These are phyloP conservation scores for Leptosphaerulina australis DNA, from an alignment of 2,329 filamentous ascomycete species.

Conservation along the genomic window DNA sequence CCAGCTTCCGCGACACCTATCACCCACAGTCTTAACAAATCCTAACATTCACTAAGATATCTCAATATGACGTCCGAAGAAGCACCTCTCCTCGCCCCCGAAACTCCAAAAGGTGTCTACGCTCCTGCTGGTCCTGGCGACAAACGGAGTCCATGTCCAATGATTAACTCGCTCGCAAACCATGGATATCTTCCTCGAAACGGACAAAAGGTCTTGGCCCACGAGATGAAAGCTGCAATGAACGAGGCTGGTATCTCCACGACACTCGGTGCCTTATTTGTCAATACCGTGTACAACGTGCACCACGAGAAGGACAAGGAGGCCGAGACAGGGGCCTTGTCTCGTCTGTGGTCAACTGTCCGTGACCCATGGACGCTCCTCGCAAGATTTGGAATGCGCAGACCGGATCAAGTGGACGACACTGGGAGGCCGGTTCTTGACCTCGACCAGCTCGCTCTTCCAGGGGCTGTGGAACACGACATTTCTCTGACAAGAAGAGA, in stretches of 20 bases:
- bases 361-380: slow-evolving; percentile 14
- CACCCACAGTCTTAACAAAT: not conserved
- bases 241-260: slow-evolving; percentile 4
- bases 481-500: slow-evolving; percentile 16
- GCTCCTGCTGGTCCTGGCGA: slow-evolving; percentile 8
- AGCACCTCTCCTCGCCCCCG: slow-evolving; percentile 1
- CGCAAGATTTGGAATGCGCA: slow-evolving; percentile 9
- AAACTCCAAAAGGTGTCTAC: slow-evolving; percentile 6
- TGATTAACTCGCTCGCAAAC: slow-evolving; percentile 49
- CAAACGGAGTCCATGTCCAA: slow-evolving; percentile 40
- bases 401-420: slow-evolving; percentile 3
- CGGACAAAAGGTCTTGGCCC: slow-evolving; percentile 21
- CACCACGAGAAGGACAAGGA: slow-evolving; percentile 1
- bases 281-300: slow-evolving; percentile 15
- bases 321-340: not conserved
- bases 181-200: slow-evolving; percentile 47
- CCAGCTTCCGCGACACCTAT: no score
- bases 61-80: slow-evolving; percentile 1
- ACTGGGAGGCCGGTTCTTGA: slow-evolving; percentile 5
- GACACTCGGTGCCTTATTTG: slow-evolving; percentile 2
- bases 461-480: slow-evolving; percentile 15
- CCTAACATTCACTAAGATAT: not conserved
- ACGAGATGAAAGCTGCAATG: slow-evolving; percentile 12
- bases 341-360: not conserved
- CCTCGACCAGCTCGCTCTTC: slow-evolving; percentile 14